Evolutionary conservation across 345 rosid species (phyloP), one percentile per base, ranked within the genome.

Genomic region (Jatropha curcas): DNA sequence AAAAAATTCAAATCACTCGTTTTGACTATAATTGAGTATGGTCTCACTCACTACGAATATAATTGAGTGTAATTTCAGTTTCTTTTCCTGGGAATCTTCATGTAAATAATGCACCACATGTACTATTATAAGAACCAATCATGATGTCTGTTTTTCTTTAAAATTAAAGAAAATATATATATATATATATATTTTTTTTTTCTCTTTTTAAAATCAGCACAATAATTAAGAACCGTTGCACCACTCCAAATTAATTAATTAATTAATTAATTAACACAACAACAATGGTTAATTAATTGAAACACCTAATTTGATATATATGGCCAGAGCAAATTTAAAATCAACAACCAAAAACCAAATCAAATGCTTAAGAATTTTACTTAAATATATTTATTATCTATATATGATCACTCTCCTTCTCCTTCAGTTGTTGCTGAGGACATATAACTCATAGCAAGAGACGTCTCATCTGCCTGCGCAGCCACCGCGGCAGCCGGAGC

Each of bases 381-480:
- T 64, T 16, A n/a, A n/a, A n/a, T n/a, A n/a, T n/a, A n/a, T n/a
- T n/a, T n/a, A n/a, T n/a, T n/a, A n/a, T n/a, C n/a, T n/a, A n/a
- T n/a, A n/a, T n/a, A n/a, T n/a, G n/a, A 7, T 73, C 61, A 74
- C 63, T 79, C 82, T 34, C 75, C 72, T 12, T 90, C 97, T 39
- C 94, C 94, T 71, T 89, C 94, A 0, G 94, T 91, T 48, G 89
- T 88, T 16, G 89, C 92, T 11, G 92, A 89, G 19, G 97, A 91
- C 89, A 91, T 81, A 81, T 89, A 91, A 84, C 97, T 91, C 77
- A 86, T 80, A 25, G 82, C 94, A 43, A 91, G 82, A 14, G 94
- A 89, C 27, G 89, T 89, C 77, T 91, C 97, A 12, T 91, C 94
- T 4, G 88, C 88, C 6, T 81, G 75, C 27, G 69, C 72, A 13